Conservation (phyloP, 352 stramenopile species). For the Phytophthora melonis region DNA sequence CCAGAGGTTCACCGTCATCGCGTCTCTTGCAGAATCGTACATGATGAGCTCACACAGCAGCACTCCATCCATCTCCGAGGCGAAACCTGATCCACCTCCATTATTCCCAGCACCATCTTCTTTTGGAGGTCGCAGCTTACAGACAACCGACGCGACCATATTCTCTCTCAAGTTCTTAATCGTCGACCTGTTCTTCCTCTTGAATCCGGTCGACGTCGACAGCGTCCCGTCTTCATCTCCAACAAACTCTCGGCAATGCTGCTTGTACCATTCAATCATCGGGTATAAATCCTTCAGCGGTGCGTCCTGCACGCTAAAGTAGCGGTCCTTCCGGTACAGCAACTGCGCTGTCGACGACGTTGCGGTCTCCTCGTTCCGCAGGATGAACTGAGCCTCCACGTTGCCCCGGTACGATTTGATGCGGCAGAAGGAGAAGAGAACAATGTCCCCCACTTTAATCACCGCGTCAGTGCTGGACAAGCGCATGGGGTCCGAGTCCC, state of each 20-base stretch:
- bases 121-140: conserved; percentile 35
- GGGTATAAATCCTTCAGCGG: conserved; percentile 61
- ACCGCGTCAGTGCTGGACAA: conserved; percentile 34
- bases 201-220: neutral
- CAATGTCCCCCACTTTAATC: conserved; percentile 64
- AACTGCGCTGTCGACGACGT: conserved; percentile 59
- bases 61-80: conserved; percentile 49
- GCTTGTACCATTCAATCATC: conserved; percentile 79
- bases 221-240: conserved; percentile 4
- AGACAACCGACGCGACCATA: conserved; percentile 63
- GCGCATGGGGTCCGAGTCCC: conserved; percentile 39
- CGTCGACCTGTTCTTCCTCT: conserved; percentile 26
- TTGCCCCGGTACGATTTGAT: conserved; percentile 60
- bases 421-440: conserved; percentile 57
- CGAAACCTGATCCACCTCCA: conserved; percentile 1
- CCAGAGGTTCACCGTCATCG: conserved; percentile 70
- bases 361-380: conserved; percentile 26
- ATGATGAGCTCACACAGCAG: conserved; percentile 63
- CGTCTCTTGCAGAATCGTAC: conserved; percentile 43
- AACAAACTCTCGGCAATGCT: conserved; percentile 56
- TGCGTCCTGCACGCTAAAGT: conserved; percentile 66
- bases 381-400: conserved; percentile 63
- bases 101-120: neutral
- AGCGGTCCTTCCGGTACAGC: conserved; percentile 64
- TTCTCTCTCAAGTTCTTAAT: conserved; percentile 66